Evolutionary conservation across 352 stramenopile species (phyloP).

Genomic region (Pythium biforme): DNA sequence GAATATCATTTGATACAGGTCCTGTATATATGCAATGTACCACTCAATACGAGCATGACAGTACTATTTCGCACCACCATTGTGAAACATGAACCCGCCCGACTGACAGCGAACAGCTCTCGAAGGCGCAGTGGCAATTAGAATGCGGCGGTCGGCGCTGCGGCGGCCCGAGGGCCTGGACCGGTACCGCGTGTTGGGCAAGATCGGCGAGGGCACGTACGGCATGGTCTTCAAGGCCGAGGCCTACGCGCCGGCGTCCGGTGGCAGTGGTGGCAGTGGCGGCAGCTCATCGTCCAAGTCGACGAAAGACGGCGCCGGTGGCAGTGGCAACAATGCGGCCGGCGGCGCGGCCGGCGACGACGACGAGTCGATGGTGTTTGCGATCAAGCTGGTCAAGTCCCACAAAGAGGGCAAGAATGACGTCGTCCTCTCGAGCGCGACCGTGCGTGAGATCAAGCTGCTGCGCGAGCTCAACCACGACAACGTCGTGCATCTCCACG

Average conservation of each 20-base stretch:
- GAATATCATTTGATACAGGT: not conserved
- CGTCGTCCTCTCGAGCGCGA: conserved; percentile 85
- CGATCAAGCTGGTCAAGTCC: conserved; percentile 88
- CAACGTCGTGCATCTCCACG: conserved; percentile 85
- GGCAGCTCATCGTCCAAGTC: too few relatives aligned
- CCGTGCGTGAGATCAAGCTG: conserved; percentile 89
- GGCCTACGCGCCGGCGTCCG: conserved; percentile 33
- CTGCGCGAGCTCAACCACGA: conserved; percentile 85
- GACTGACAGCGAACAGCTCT: not conserved
- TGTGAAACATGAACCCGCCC: conserved; percentile 1
- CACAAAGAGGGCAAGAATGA: conserved; percentile 91
- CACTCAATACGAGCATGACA: too few relatives aligned
- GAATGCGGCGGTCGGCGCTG: conserved; percentile 61
- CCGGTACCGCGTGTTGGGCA: conserved; percentile 83
- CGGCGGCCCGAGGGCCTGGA: conserved; percentile 70
- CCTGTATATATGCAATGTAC: not conserved
- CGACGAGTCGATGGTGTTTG: conserved; percentile 81
- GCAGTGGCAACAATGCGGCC: not conserved
- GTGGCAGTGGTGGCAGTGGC: not conserved
- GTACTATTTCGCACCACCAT: not conserved
- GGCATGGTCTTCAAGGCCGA: conserved; percentile 89
- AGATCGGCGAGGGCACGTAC: conserved; percentile 90
- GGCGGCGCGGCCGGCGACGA: conserved; percentile 42
- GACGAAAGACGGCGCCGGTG: too few relatives aligned
- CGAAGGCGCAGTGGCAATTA: not conserved